Evolutionary conservation across 2,329 filamentous ascomycete genomes (phyloP).

Genomic region (Colletotrichum musae): DNA sequence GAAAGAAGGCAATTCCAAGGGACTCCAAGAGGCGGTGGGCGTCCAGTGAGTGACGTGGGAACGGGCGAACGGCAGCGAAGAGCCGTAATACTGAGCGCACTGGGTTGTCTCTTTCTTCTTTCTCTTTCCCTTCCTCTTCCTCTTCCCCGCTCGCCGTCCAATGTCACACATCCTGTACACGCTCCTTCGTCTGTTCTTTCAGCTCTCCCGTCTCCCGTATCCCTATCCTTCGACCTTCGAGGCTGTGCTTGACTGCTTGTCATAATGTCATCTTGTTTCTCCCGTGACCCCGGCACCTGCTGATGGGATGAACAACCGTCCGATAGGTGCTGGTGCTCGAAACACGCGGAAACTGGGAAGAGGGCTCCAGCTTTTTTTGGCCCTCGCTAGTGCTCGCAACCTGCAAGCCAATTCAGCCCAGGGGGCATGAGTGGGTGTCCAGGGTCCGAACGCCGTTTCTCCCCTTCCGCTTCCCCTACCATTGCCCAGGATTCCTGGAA

Average conservation of each 20-base stretch:
- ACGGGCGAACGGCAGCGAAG: too few relatives aligned
- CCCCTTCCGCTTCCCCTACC: conserved; percentile 2
- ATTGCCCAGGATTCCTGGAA: conserved; percentile 30
- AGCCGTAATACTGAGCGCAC: too few relatives aligned
- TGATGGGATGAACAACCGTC: conserved; percentile 23
- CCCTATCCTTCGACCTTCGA: conserved; percentile 12
- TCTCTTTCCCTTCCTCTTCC: conserved; percentile 5
- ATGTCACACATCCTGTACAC: not conserved
- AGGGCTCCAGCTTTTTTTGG: conserved; percentile 19
- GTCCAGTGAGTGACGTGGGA: too few relatives aligned
- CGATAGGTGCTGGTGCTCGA: conserved; percentile 26
- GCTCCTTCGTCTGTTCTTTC: conserved; percentile 4
- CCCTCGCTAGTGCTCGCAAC: too few relatives aligned
- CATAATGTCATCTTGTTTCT: conserved; percentile 27
- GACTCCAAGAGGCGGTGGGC: too few relatives aligned
- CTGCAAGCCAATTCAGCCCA: not conserved
- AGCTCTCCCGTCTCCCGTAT: conserved; percentile 18
- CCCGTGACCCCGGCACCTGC: not conserved
- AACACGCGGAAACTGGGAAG: conserved; percentile 39
- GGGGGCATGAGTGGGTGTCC: conserved; percentile 3
- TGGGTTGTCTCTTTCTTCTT: conserved; percentile 8
- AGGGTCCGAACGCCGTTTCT: conserved; percentile 34
- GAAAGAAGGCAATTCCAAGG: too few relatives aligned
- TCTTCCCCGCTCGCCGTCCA: conserved; percentile 14
- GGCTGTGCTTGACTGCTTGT: conserved; percentile 10